These are phyloP conservation scores for Bryoglossum gracile DNA, from an alignment of 495 filamentous ascomycete genomes.

Conservation along the genomic window DNA sequence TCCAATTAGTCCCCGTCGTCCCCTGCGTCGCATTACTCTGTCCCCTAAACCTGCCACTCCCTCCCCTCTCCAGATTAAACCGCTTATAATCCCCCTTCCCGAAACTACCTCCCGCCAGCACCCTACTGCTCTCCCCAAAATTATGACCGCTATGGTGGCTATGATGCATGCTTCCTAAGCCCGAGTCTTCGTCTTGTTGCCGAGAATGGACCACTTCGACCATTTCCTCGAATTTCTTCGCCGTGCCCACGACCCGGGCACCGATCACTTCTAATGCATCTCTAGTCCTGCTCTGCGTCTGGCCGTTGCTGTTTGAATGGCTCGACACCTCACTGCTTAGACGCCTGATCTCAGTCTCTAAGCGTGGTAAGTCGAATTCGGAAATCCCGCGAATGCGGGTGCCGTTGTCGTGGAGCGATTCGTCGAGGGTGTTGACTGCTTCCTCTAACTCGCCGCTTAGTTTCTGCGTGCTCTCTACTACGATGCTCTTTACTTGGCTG, in stretches of 20 bases:
- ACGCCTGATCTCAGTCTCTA: neutral
- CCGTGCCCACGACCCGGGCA: neutral
- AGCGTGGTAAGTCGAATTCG: constrained; percentile 1
- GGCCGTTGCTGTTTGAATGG: neutral
- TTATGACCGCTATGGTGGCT: neutral
- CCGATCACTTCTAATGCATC: constrained; percentile 1
- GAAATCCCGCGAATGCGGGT: neutral
- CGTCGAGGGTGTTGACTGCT: neutral
- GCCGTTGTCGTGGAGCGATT: neutral
- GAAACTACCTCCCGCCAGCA: neutral
- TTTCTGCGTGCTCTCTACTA: neutral
- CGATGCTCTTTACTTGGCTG: constrained; percentile 1
- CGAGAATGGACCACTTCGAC: neutral
- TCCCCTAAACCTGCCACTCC: constrained; percentile 1
- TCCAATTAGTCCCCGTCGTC: too few relatives aligned
- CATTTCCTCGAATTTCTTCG: constrained; percentile 7
- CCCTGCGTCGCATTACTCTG: constrained; percentile 2
- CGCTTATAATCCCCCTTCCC: neutral
- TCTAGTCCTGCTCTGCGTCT: neutral
- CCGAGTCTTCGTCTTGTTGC: too few relatives aligned
- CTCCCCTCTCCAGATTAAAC: neutral
- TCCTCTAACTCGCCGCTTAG: neutral
- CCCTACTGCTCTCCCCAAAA: neutral
- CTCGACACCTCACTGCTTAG: neutral
- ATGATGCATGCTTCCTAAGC: neutral